Evolutionary conservation across 2,329 filamentous ascomycete species (phyloP), one percentile per base, ranked within the genome.

Genomic region (Diaporthe humulicola): DNA sequence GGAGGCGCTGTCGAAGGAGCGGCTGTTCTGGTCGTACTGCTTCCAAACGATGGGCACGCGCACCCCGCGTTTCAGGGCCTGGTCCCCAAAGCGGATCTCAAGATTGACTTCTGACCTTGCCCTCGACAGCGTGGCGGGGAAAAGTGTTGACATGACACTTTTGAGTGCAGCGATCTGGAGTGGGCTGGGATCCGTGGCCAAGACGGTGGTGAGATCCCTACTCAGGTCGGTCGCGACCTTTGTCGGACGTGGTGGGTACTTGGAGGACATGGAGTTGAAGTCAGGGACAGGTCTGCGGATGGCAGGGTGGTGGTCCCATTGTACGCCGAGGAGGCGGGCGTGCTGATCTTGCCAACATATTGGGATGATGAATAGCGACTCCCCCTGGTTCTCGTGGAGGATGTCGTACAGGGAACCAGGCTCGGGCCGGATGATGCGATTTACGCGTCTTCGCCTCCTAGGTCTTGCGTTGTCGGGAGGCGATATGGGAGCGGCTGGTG

Each of bases 291-390:
- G 87, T 8, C 80, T 84, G 50, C 82, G 81, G 78, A 86, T 85
- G 7, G 84, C 79, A 22, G 86, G 83, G 19, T 84, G 82, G 77
- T 86, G 82, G 36, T 81, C 75, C 81, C 90, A 91, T 57, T 81
- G 81, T 22, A 84, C 87, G 33, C 85, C 85, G 8, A 91, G 87
- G 2, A 90, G 81, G 57, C 82, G 79, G 14, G 84, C 78, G 75
- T 91, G 90, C 1, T 84, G 73, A 71, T 90, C 89, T 22, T 87
- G 90, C 90, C 90, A 91, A 78, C 85, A 87, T 60, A 90, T 86
- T 2, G 90, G 90, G 36, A 86, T 84, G 64, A 88, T 81, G 74
- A 87, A 90, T 28, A 91, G 87, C 0, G 86, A 84, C 0, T 79
- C 81, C 57, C 88, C 86, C 45, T 85, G 80, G 78, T 91, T 79